Percentiles rank a stretch among this genome's conserved stretches.
Evolutionary conservation across 2,329 filamentous ascomycete genomes (phyloP).

Genomic region (Penicillium polonicum): DNA sequence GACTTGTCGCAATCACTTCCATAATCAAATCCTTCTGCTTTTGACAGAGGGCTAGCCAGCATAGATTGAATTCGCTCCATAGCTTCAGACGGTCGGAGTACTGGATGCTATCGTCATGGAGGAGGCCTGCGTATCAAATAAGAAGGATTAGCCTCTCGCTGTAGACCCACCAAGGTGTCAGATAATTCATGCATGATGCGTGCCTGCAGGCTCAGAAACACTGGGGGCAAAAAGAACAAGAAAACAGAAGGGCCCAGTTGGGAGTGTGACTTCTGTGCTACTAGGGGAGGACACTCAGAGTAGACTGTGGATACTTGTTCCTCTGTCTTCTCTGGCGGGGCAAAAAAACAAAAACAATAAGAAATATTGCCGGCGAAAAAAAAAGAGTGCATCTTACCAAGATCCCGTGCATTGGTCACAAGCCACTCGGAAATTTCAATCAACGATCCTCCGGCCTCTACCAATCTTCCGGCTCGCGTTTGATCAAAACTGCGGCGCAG

Average conservation of each 20-base stretch:
- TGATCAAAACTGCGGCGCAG: constrained; percentile 68
- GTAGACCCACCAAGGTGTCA: not conserved
- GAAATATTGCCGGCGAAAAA: constrained; percentile 23
- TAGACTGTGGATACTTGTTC: not conserved
- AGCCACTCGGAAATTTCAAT: constrained; percentile 66
- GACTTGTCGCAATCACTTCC: constrained; percentile 58
- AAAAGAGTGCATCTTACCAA: constrained; percentile 56
- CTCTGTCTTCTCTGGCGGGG: not conserved
- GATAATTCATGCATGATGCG: constrained; percentile 18
- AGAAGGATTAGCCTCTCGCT: constrained; percentile 20
- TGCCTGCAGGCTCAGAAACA: constrained; percentile 12
- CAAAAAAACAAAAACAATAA: constrained; percentile 10
- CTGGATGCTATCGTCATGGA: constrained; percentile 74
- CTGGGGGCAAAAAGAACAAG: not conserved
- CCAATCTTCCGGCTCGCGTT: constrained; percentile 61
- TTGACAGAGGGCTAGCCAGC: constrained; percentile 81
- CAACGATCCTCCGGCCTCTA: constrained; percentile 59
- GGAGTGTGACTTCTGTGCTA: constrained; percentile 15
- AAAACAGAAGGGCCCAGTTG: constrained; percentile 15
- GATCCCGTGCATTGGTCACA: constrained; percentile 61
- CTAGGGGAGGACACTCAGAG: constrained; percentile 1
- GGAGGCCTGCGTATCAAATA: constrained; percentile 62
- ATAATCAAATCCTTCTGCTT: constrained; percentile 74
- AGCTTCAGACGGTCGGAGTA: constrained; percentile 75
- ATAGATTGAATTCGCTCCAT: constrained; percentile 93